Evolutionary conservation across 148 eudicot species (phyloP).

Genomic region (Persicaria tinctoria): DNA sequence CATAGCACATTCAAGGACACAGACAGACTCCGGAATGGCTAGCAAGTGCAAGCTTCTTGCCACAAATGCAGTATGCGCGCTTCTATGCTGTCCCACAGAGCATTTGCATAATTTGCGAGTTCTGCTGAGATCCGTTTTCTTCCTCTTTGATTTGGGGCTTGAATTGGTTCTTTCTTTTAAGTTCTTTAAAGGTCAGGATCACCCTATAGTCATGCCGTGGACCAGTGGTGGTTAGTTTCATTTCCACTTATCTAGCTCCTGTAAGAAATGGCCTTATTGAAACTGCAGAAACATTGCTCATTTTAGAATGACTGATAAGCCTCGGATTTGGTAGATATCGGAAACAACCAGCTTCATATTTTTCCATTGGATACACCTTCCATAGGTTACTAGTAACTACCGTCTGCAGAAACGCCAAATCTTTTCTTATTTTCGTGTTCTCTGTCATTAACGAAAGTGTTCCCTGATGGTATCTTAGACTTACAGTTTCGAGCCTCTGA

Average conservation of each 20-base stretch:
- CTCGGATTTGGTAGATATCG: too few species aligned
- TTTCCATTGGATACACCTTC: too few species aligned
- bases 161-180: neutral
- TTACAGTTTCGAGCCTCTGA: too few species aligned
- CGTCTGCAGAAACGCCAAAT: too few species aligned
- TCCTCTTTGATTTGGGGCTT: neutral
- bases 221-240: neutral
- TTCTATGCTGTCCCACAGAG: neutral
- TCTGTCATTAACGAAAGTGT: too few species aligned
- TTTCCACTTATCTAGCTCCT: neutral
- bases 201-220: neutral
- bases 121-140: neutral
- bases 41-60: neutral
- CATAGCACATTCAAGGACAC: neutral
- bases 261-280: neutral
- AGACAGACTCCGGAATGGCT: neutral
- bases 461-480: too few species aligned
- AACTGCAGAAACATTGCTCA: neutral
- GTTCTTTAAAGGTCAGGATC: neutral
- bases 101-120: neutral
- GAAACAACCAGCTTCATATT: too few species aligned
- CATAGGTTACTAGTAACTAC: too few species aligned
- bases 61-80: neutral
- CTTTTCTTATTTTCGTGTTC: too few species aligned
- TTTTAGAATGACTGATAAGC: too few species aligned